These are phyloP conservation scores for Ganoderma lingzhi DNA, from an alignment of 1,284 basidiomycete species.

Conservation along the genomic window DNA sequence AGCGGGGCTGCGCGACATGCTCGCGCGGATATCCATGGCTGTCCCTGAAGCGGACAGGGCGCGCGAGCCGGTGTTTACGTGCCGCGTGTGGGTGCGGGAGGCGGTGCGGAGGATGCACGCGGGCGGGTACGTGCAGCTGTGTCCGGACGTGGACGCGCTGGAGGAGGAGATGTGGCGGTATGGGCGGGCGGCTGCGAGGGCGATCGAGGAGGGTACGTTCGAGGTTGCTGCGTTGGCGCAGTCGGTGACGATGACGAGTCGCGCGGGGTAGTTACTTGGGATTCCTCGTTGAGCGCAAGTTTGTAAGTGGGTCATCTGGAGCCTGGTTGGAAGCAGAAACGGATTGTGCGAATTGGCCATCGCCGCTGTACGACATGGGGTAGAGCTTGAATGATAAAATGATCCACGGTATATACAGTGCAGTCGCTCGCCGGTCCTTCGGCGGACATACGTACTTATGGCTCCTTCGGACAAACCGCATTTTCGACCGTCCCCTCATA, in stretches of 20 bases:
- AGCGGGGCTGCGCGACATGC: conserved; percentile 3
- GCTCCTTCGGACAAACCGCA: too few relatives aligned
- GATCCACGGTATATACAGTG: too few relatives aligned
- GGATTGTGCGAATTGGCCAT: too few relatives aligned
- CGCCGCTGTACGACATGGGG: too few relatives aligned
- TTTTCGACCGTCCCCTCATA: too few relatives aligned
- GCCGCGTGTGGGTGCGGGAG: conserved; percentile 28
- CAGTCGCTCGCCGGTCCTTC: too few relatives aligned
- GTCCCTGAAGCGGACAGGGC: conserved; percentile 11
- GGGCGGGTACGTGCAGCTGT: conserved; percentile 13
- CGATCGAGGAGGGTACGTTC: conserved; percentile 23
- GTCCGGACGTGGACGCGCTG: conserved; percentile 25
- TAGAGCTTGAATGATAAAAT: too few relatives aligned
- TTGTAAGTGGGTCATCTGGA: too few relatives aligned
- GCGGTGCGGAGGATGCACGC: conserved; percentile 24
- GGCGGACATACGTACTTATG: too few relatives aligned
- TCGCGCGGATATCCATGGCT: conserved; percentile 21
- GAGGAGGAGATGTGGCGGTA: conserved; percentile 28
- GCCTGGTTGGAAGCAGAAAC: too few relatives aligned
- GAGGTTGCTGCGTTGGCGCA: conserved; percentile 8
- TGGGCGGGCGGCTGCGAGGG: conserved; percentile 17
- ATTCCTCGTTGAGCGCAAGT: too few relatives aligned
- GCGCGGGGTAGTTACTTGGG: neutral
- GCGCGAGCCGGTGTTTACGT: conserved; percentile 24
- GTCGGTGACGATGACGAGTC: neutral